These are phyloP conservation scores for Durusdinium trenchii DNA, from an alignment of 73 alveolate species.

Conservation along the genomic window DNA sequence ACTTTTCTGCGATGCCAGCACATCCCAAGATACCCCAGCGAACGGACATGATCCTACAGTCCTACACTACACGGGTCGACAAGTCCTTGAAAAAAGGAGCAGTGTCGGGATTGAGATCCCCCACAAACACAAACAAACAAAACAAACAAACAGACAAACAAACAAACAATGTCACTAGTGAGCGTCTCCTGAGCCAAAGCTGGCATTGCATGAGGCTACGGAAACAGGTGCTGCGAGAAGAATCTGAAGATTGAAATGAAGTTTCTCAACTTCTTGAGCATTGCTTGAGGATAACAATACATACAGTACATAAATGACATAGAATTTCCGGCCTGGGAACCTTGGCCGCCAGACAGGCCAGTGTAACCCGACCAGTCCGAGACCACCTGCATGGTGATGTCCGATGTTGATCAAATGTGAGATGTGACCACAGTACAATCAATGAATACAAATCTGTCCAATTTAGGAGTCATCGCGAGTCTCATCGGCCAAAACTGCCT, in stretches of 20 bases:
- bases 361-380: conserved; percentile 65
- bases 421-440: background rate
- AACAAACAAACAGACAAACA: too few species aligned
- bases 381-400: background rate
- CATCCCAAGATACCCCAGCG: conserved; percentile 94
- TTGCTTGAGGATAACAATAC: background rate
- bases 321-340: background rate
- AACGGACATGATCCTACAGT: conserved; percentile 17
- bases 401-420: background rate
- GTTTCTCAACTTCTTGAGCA: background rate
- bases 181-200: too few species aligned
- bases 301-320: background rate
- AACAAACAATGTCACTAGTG: background rate
- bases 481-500: background rate
- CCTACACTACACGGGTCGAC: background rate
- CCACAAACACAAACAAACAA: background rate
- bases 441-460: background rate
- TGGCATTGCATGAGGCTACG: too few species aligned
- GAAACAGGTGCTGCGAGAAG: too few species aligned
- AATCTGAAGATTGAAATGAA: too few species aligned
- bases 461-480: background rate
- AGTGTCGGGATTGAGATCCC: background rate
- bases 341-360: conserved; percentile 39
- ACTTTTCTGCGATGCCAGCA: conserved; percentile 87
- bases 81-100: background rate